Conservation (phyloP, 2,329 filamentous ascomycete species). For the Monilinia fructigena region DNA sequence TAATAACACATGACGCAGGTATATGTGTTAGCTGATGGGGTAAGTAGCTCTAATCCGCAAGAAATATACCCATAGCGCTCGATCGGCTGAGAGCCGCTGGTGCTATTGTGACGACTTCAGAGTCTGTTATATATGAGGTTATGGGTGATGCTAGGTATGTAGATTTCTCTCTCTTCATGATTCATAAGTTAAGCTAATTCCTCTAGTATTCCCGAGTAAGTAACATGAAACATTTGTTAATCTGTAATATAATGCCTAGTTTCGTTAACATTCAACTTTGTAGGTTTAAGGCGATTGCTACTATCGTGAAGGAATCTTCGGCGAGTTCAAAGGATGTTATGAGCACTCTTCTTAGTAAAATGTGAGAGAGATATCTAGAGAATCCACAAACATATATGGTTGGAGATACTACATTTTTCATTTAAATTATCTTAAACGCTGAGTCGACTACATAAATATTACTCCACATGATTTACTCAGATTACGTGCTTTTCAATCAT, state of each 20-base stretch:
- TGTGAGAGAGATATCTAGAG: constrained; percentile 34
- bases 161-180: neutral
- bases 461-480: constrained; percentile 6
- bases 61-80: constrained; percentile 81
- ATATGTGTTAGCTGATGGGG: constrained; percentile 84
- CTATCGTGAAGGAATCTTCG: constrained; percentile 74
- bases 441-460: constrained; percentile 1
- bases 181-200: neutral
- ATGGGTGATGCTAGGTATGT: constrained; percentile 69
- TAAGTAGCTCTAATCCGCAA: constrained; percentile 80
- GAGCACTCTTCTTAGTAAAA: constrained; percentile 63
- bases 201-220: constrained; percentile 55
- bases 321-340: constrained; percentile 68
- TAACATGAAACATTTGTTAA: neutral
- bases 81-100: constrained; percentile 73
- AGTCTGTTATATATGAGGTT: constrained; percentile 86
- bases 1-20: constrained; percentile 2
- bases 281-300: constrained; percentile 63
- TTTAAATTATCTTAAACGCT: neutral
- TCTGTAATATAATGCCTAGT: neutral
- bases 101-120: constrained; percentile 77
- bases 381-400: neutral
- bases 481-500: constrained; percentile 8
- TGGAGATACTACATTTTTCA: constrained; percentile 1
- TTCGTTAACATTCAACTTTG: neutral